Percentiles rank a stretch among this genome's conserved stretches.
phyloP scores from a whole-genome alignment of 2,329 filamentous ascomycete genomes.

The Hypoxylon sp. region DNA sequence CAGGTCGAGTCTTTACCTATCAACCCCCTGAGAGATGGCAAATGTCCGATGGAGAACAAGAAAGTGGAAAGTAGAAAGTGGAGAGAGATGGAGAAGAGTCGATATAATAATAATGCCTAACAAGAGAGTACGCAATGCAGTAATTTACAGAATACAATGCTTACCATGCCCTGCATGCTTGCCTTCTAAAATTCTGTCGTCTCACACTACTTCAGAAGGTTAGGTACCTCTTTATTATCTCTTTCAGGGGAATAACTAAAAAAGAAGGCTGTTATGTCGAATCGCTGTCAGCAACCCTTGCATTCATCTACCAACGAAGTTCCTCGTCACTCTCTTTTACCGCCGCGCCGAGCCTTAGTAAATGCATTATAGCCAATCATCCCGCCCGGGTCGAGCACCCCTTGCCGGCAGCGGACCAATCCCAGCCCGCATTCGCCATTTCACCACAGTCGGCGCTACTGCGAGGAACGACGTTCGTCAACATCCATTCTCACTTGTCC shows the following conservation, averaged over 20 bases:
- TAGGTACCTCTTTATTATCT: conserved; percentile 12
- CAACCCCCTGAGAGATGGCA: conserved; percentile 22
- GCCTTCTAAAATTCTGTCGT: neutral
- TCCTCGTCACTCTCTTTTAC: conserved; percentile 53
- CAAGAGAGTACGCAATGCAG: conserved; percentile 3
- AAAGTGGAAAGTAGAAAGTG: conserved; percentile 18
- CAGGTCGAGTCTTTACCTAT: conserved; percentile 28
- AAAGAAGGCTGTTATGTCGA: conserved; percentile 31
- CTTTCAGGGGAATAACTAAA: conserved; percentile 11
- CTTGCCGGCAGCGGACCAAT: conserved; percentile 56
- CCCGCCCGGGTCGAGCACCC: conserved; percentile 47
- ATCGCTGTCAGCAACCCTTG: conserved; percentile 45
- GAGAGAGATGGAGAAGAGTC: conserved; percentile 4
- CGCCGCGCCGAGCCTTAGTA: conserved; percentile 54
- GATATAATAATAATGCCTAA: conserved; percentile 15
- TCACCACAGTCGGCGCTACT: conserved; percentile 55
- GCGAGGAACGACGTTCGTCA: conserved; percentile 54
- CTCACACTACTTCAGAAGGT: conserved; percentile 21
- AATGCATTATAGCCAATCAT: conserved; percentile 52
- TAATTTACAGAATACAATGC: neutral
- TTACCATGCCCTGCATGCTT: neutral
- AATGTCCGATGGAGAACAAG: conserved; percentile 36
- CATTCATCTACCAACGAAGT: conserved; percentile 49
- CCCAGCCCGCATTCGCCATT: conserved; percentile 50
- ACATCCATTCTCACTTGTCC: conserved; percentile 50